A percentile compares a stretch with the other conserved stretches of the same genome.
These are phyloP conservation scores for Nematodospora valgi DNA, from an alignment of 805 yeast genomes.

Conservation along the genomic window DNA sequence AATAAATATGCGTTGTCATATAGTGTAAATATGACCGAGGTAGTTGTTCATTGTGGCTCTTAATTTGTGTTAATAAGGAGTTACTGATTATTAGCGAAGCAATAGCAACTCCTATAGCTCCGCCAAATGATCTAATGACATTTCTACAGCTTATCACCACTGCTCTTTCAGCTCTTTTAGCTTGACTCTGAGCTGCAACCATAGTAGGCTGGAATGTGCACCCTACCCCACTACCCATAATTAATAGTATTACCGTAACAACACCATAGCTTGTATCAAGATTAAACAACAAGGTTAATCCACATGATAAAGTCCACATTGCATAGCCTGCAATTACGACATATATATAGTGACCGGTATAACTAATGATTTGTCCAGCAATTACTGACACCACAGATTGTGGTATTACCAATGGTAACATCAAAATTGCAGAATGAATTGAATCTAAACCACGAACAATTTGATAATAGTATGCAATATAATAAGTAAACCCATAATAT, in stretches of 20 bases:
- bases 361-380: constrained; percentile 31
- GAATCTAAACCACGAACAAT: constrained; percentile 27
- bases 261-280: constrained; percentile 18
- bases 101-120: constrained; percentile 57
- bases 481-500: constrained; percentile 35
- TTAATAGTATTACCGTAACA: constrained; percentile 30
- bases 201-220: constrained; percentile 36
- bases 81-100: constrained; percentile 37
- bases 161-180: constrained; percentile 50
- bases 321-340: constrained; percentile 24
- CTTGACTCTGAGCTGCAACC: constrained; percentile 45
- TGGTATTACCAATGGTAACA: constrained; percentile 31
- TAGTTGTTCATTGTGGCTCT: constrained; percentile 3
- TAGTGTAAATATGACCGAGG: constrained; percentile 17
- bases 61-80: constrained; percentile 23
- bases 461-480: constrained; percentile 21
- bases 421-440: constrained; percentile 31
- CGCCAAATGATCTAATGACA: constrained; percentile 56
- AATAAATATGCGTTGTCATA: constrained; percentile 23
- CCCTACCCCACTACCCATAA: constrained; percentile 34
- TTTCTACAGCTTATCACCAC: constrained; percentile 57
- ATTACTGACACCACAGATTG: constrained; percentile 29
- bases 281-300: constrained; percentile 28
- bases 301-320: constrained; percentile 43
- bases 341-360: constrained; percentile 27